Percentiles rank a stretch among this genome's conserved stretches.
phyloP scores from a whole-genome alignment of 2,329 filamentous ascomycete species.

The Botryotinia convoluta region DNA sequence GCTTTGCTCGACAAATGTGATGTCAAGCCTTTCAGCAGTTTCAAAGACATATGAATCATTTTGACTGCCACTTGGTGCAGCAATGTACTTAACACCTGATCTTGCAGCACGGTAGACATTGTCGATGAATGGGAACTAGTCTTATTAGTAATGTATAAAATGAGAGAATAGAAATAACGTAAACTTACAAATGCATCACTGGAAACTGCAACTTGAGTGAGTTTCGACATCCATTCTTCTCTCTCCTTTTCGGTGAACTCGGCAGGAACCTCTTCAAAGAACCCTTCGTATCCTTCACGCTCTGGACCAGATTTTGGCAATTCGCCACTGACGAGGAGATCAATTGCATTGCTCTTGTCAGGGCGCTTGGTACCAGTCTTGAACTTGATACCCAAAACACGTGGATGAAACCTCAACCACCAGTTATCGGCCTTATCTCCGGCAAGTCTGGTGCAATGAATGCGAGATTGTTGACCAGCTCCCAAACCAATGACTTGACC shows the following conservation, averaged over 20 bases:
- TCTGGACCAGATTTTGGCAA: constrained; percentile 81
- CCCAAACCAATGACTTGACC: constrained; percentile 93
- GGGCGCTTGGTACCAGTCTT: constrained; percentile 96
- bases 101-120: constrained; percentile 90
- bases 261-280: constrained; percentile 85
- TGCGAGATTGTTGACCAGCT: constrained; percentile 94
- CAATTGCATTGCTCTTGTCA: constrained; percentile 98
- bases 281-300: constrained; percentile 78
- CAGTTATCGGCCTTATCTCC: constrained; percentile 99
- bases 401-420: constrained; percentile 98
- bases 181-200: constrained; percentile 89
- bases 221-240: constrained; percentile 78
- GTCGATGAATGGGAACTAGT: constrained; percentile 95
- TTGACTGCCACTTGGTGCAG: constrained; percentile 86
- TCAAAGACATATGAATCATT: constrained; percentile 80
- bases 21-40: constrained; percentile 86
- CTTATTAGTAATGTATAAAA: constrained; percentile 15
- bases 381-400: constrained; percentile 86
- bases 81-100: constrained; percentile 93
- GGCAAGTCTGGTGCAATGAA: constrained; percentile 95
- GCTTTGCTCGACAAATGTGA: constrained; percentile 94
- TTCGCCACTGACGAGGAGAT: constrained; percentile 87
- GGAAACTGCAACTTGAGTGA: constrained; percentile 79
- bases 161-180: background rate
- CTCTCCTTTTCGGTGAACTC: constrained; percentile 83